Base-by-base conservation (phyloP, 1,284 basidiomycete genomes). In the Cryptococcus sp. region DNA sequence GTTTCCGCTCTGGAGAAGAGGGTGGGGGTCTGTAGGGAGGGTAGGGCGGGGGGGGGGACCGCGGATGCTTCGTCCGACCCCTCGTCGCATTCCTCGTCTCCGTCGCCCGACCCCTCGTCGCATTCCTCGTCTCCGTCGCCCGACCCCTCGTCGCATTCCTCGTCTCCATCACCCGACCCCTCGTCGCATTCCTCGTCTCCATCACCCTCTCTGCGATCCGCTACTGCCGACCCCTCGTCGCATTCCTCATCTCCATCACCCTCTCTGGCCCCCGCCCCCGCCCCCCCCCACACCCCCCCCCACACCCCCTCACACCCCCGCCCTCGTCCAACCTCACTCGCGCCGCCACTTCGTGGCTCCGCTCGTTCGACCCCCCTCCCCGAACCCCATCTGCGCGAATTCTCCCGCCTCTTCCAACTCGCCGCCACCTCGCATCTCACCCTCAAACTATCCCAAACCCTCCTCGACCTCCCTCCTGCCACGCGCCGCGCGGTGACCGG, bases 381-480 rank as follows among this genome's bases (percentile, higher is more conserved):
- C 7, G 59, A 66, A 23, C 56, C 42, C 1, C 21, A 69, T 16
- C 64, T 70, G 57, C 59, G 69, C 5, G 72, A 70, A 12, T 59
- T 94, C 1, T 87, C 87, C 8, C 77, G 83, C 8, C 81, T 81
- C 2, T 94, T 95, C 71, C 89, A 94, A 75, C 70, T 76, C 1
- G 83, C 85, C 0, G 88, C 85, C 0, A 81, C 88, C 4, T 77
- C 69, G 9, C 91, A 95, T 60, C 77, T 96, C 0, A 85, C 85
- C 62, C 82, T 84, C 48, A 96, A 94, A 74, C 75, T 94, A 3
- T 57, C 73, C 3, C 78, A 88, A 18, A 86, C 81, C 1, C 68
- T 93, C 49, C 65, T 75, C 83, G 83, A 60, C 59, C 62, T 48
- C 11, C 23, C 49, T 6, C 45, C 50, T 4, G 12, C 21, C 6